Evolutionary conservation across 306 rosid species (phyloP).

Genomic region (Styphnolobium japonicum): DNA sequence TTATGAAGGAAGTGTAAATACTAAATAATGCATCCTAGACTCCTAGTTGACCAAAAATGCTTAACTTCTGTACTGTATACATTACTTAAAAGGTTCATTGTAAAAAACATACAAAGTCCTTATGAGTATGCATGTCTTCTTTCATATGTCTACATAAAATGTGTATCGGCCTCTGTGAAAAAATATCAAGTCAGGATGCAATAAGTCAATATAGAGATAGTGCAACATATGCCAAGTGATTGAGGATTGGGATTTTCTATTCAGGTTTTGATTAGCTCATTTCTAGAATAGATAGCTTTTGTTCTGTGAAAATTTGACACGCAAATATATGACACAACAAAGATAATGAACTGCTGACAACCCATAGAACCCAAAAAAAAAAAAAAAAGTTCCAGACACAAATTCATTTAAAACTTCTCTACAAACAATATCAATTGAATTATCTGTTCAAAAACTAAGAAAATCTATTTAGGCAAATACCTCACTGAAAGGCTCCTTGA

Average conservation of each 20-base stretch:
- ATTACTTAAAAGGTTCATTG: background rate
- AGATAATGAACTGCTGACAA: background rate
- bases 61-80: background rate
- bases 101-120: background rate
- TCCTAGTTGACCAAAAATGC: background rate
- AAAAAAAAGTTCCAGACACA: background rate
- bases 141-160: background rate
- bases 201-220: background rate
- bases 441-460: background rate
- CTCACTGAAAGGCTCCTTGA: conserved; percentile 96
- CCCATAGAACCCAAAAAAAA: background rate
- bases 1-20: background rate
- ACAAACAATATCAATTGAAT: background rate
- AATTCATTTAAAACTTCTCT: background rate
- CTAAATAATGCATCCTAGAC: background rate
- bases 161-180: background rate
- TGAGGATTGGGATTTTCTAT: background rate
- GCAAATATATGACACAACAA: background rate
- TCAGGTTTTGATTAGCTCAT: background rate
- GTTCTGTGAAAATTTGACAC: background rate
- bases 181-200: background rate
- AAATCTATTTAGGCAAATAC: conserved; percentile 37
- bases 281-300: background rate
- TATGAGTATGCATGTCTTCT: background rate
- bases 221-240: background rate